A percentile compares a stretch with the other conserved stretches of the same genome.
Conservation (phyloP, 352 stramenopile genomes). For the Thalassiosira livingstoniorum region DNA sequence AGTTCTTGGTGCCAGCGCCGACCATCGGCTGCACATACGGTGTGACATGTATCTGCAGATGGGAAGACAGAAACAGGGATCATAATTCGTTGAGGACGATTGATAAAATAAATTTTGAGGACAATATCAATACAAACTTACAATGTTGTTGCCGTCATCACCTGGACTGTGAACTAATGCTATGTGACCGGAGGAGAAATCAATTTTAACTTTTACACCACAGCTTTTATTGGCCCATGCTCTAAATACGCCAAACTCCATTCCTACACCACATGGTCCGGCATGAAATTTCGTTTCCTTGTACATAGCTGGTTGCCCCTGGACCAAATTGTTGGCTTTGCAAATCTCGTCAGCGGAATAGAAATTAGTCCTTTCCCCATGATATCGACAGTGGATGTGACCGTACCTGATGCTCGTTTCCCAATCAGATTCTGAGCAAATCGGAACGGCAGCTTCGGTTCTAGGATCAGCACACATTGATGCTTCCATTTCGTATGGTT, state of each 20-base stretch:
- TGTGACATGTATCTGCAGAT: too few relatives aligned
- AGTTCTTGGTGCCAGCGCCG: too few relatives aligned
- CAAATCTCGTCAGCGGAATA: too few relatives aligned
- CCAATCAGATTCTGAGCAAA: conserved; percentile 37
- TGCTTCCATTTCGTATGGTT: too few relatives aligned
- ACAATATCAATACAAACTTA: too few relatives aligned
- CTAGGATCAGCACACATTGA: conserved; percentile 58
- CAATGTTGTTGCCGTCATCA: too few relatives aligned
- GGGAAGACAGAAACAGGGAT: too few relatives aligned
- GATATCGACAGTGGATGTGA: conserved; percentile 41
- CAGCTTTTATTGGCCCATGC: conserved; percentile 51
- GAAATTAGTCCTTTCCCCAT: conserved; percentile 37
- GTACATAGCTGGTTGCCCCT: too few relatives aligned
- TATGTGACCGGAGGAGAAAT: conserved; percentile 52
- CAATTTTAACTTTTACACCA: conserved; percentile 57
- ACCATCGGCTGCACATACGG: too few relatives aligned
- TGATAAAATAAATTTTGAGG: too few relatives aligned
- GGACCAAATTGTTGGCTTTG: too few relatives aligned
- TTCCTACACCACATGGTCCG: conserved; percentile 18
- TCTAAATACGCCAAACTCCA: conserved; percentile 12
- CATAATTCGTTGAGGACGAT: too few relatives aligned
- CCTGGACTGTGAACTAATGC: conserved; percentile 56
- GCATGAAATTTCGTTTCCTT: background rate
- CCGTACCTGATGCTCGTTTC: background rate
- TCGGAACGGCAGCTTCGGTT: conserved; percentile 31